phyloP scores from a whole-genome alignment of 345 rosid genomes.

The Salix udensis region DNA sequence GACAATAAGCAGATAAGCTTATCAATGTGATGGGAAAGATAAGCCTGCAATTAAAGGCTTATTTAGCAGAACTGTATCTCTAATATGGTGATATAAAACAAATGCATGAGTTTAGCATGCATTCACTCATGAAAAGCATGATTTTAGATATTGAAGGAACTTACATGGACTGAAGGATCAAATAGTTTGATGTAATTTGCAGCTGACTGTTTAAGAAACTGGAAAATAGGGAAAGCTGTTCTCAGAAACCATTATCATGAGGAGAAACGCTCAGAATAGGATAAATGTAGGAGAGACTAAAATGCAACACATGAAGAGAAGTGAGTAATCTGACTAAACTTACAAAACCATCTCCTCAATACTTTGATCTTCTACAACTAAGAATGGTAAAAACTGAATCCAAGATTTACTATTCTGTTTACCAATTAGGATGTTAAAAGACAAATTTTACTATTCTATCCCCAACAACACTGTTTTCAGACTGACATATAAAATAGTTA shows the following conservation, averaged over 20 bases:
- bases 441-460: neutral
- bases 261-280: neutral
- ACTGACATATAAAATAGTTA: neutral
- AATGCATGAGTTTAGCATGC: constrained; percentile 2
- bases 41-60: neutral
- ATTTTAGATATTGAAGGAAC: constrained; percentile 19
- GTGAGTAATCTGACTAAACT: neutral
- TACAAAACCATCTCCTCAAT: neutral
- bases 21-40: constrained; percentile 10
- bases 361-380: neutral
- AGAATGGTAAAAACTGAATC: neutral
- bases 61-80: neutral
- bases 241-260: constrained; percentile 14
- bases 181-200: constrained; percentile 58
- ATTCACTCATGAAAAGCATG: constrained; percentile 2
- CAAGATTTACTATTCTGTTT: neutral
- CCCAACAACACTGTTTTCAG: neutral
- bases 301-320: neutral
- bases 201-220: constrained; percentile 79
- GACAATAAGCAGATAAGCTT: constrained; percentile 20
- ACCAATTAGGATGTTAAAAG: neutral
- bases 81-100: constrained; percentile 5
- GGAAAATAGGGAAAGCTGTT: constrained; percentile 19
- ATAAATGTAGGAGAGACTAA: neutral
- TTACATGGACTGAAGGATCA: constrained; percentile 81